Evolutionary conservation across 352 stramenopile species (phyloP), one percentile per base, ranked within the genome.

Genomic region (Pythium folliculosum): DNA sequence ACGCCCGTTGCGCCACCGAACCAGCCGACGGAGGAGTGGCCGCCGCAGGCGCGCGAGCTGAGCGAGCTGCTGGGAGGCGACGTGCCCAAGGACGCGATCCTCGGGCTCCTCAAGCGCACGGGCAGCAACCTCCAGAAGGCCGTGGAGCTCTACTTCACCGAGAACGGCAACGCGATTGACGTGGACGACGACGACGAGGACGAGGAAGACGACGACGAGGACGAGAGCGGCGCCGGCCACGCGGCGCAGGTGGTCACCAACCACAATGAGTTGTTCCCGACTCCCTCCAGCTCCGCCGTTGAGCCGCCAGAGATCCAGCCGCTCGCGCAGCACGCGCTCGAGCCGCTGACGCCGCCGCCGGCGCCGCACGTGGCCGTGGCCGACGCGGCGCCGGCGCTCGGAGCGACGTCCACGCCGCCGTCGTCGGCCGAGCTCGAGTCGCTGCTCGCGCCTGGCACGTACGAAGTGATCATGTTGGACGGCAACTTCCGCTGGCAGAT

Each of bases 401-500:
- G 45, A 16, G 61, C 65, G 22, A 61, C 70, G 32, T 63, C 69
- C 27, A 73, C 70, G 60, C 70, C 81, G 12, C 60, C 70, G 55
- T 67, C 53, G 23, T 57, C 67, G 22, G 54, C 67, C n/a, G 72
- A 78, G n/a, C 54, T 70, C 40, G 81, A 92, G 27, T 75, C 72
- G 22, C 52, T 94, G 53, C 73, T 82, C 58, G 77, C 75, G 35
- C 83, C 80, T 38, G 86, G 80, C 21, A 92, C 82, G 40, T 96
- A 94, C 64, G 86, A 96, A 65, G 85, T 92, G 27, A 77, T 88
- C n/a, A 88, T 94, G 75, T 71, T 77, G 22, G 89, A 87, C 53
- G 79, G 72, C 47, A 82, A 90, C 44, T 86, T 94, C 30, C 73
- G 78, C 64, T 96, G 88, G 88, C 83, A 92, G 65, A 94, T 96